Conservation (phyloP, 345 rosid genomes). For the Toxicodendron radicans region DNA sequence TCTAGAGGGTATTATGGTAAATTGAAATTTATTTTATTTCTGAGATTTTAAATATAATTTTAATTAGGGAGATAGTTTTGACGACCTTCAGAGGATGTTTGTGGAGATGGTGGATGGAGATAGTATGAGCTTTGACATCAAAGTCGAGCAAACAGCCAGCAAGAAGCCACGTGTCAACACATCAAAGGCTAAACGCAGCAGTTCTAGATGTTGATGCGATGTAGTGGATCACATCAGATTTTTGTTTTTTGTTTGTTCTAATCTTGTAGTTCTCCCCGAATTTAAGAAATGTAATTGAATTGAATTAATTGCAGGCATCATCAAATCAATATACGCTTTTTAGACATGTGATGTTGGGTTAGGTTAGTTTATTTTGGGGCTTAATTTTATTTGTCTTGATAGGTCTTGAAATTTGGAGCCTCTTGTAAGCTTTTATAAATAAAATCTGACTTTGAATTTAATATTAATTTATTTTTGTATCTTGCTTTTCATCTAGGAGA, state of each 20-base stretch:
- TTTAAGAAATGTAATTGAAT: background rate
- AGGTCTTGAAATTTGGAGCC: no score
- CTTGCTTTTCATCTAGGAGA: no score
- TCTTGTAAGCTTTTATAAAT: background rate
- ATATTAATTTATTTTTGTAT: no score
- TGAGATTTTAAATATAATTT: background rate
- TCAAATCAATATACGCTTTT: background rate
- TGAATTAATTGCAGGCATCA: background rate
- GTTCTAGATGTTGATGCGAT: constrained; percentile 30
- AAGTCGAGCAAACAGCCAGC: constrained; percentile 23
- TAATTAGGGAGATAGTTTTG: constrained; percentile 70
- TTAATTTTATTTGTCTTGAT: no score
- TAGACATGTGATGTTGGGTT: no score
- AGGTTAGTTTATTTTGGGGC: background rate
- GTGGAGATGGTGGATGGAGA: constrained; percentile 75
- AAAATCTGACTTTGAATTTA: no score
- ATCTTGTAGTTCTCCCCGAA: background rate
- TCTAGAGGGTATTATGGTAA: background rate
- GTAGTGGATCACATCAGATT: constrained; percentile 1
- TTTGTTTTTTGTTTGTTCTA: background rate
- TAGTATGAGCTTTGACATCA: constrained; percentile 30
- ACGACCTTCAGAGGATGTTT: constrained; percentile 90
- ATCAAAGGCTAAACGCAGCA: constrained; percentile 37
- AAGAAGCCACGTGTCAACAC: constrained; percentile 50
- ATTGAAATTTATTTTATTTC: no score